Percentiles rank a stretch among this genome's conserved stretches.
phyloP scores from a whole-genome alignment of 2,329 filamentous ascomycete genomes.

The Colletotrichum tamarilloi region DNA sequence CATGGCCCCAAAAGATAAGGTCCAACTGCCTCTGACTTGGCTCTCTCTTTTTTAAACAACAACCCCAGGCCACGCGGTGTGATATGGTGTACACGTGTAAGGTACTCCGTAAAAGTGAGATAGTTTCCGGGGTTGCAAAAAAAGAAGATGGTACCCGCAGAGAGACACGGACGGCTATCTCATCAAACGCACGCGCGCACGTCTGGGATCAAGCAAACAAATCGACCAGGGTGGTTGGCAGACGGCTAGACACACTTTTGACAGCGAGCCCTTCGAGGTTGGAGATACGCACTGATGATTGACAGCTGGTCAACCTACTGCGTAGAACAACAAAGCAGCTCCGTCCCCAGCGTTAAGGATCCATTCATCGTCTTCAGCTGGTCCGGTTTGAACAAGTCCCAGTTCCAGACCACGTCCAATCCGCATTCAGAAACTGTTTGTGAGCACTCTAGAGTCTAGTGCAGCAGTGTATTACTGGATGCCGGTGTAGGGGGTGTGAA shows the following conservation, averaged over 20 bases:
- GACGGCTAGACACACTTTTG: background rate
- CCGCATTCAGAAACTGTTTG: background rate
- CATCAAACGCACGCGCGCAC: background rate
- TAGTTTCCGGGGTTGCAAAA: background rate
- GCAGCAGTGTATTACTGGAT: background rate
- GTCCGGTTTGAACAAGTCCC: background rate
- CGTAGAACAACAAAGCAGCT: conserved; percentile 18
- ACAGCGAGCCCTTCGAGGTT: too few species aligned
- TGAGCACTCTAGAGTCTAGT: background rate
- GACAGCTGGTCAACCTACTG: background rate
- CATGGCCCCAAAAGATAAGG: background rate
- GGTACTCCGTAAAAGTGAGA: background rate
- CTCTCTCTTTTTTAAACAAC: background rate
- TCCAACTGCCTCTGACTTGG: background rate
- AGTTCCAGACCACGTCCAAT: background rate
- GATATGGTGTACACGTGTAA: background rate
- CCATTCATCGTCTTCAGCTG: background rate
- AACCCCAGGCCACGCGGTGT: background rate
- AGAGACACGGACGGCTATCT: background rate
- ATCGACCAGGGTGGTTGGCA: background rate
- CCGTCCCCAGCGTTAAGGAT: background rate
- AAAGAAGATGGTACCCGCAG: background rate
- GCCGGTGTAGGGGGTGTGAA: background rate
- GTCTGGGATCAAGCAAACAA: background rate
- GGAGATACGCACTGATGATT: conserved; percentile 8